phyloP scores from a whole-genome alignment of 805 yeast genomes.

The Saturnispora ahearnii region DNA sequence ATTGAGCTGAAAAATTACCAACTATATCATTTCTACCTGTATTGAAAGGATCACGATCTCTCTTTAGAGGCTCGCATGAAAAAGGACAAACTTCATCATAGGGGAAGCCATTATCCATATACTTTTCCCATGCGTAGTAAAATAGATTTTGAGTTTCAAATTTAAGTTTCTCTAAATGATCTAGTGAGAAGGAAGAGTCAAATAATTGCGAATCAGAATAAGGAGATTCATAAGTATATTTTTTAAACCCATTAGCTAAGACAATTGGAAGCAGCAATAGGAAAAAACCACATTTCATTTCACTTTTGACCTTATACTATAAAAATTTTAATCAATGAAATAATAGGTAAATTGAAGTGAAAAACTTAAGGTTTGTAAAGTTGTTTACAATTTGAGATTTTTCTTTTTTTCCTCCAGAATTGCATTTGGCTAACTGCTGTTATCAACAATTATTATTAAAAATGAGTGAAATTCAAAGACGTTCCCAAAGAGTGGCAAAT shows the following conservation, averaged over 20 bases:
- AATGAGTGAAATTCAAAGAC: background rate
- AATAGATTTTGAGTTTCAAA: conserved; percentile 50
- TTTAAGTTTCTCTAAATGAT: conserved; percentile 21
- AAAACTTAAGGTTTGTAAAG: background rate
- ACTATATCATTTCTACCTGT: conserved; percentile 67
- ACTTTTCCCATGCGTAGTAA: conserved; percentile 65
- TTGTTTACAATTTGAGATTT: background rate
- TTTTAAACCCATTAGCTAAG: conserved; percentile 5
- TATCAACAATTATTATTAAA: background rate
- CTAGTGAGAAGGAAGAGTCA: conserved; percentile 21
- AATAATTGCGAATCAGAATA: conserved; percentile 17
- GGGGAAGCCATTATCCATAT: conserved; percentile 66
- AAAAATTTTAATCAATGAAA: background rate
- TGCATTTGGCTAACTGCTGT: background rate
- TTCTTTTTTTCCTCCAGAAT: background rate
- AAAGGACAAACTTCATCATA: conserved; percentile 74
- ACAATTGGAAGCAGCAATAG: background rate
- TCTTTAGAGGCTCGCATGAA: conserved; percentile 57
- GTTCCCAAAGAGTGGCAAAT: background rate
- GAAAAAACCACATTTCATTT: background rate
- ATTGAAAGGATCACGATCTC: conserved; percentile 49
- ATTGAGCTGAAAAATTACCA: conserved; percentile 74
- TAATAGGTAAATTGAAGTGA: background rate
- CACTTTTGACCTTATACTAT: background rate
- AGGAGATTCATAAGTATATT: conserved; percentile 13